phyloP scores from a whole-genome alignment of 2,329 filamentous ascomycete genomes.

The Botrytis medusae region DNA sequence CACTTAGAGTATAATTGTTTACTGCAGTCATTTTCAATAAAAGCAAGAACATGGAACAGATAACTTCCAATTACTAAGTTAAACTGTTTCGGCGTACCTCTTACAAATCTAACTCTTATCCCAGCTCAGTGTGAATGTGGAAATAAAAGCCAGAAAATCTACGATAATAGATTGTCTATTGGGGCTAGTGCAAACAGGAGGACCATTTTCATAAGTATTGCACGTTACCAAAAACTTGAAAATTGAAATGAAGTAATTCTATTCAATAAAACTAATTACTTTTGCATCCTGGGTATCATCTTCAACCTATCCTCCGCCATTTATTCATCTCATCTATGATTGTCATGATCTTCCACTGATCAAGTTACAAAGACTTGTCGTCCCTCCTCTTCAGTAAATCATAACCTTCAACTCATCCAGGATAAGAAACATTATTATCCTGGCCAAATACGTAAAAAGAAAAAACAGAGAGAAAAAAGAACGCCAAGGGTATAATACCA shows the following conservation, averaged over 20 bases:
- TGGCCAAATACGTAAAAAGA: neutral
- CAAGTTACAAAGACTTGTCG: neutral
- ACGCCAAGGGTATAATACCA: conserved; percentile 16
- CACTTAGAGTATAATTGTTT: neutral
- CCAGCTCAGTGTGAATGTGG: neutral
- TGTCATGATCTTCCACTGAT: neutral
- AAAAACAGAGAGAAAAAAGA: neutral
- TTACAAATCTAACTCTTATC: neutral
- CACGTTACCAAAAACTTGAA: neutral
- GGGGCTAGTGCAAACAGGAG: neutral
- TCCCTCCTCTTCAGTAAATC: neutral
- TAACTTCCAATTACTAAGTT: neutral
- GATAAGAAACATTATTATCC: conserved; percentile 20
- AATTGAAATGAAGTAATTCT: neutral
- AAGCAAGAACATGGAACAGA: neutral
- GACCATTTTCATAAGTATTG: neutral
- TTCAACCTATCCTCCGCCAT: neutral
- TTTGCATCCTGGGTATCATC: conserved; percentile 9
- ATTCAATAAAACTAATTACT: neutral
- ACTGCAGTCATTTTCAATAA: neutral
- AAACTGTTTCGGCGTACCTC: neutral
- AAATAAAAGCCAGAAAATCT: neutral
- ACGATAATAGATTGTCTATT: neutral
- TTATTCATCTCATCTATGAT: neutral
- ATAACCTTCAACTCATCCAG: neutral